Conservation (phyloP, 2,329 filamentous ascomycete genomes). For the Claviceps digitariae region DNA sequence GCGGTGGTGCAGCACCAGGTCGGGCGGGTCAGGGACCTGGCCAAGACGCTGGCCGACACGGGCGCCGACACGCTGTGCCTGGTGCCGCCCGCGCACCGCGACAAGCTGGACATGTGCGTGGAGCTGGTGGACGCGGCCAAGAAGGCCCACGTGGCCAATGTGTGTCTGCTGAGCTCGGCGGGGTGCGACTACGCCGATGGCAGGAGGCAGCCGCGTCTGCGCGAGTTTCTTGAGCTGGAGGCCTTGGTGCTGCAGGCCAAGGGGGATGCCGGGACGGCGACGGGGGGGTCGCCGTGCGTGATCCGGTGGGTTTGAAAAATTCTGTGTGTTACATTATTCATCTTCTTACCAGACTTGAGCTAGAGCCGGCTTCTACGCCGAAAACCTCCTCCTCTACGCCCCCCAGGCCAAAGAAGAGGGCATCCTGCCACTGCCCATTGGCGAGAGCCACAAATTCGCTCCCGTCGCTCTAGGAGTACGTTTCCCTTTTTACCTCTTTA, state of each 20-base stretch:
- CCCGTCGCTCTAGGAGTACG: conserved; percentile 32
- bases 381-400: conserved; percentile 35
- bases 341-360: too few relatives aligned
- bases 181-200: conserved; percentile 36
- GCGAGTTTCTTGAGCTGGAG: conserved; percentile 39
- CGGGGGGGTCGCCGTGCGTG: conserved; percentile 30
- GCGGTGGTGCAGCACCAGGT: conserved; percentile 15
- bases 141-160: too few relatives aligned
- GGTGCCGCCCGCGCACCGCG: conserved; percentile 30
- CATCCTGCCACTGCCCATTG: conserved; percentile 31
- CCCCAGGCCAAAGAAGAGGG: conserved; percentile 31
- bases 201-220: conserved; percentile 31
- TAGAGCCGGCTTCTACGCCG: conserved; percentile 37
- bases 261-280: conserved; percentile 23
- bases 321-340: too few relatives aligned
- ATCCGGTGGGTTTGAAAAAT: conserved; percentile 27
- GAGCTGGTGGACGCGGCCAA: too few relatives aligned
- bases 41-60: conserved; percentile 10
- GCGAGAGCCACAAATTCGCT: conserved; percentile 29
- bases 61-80: conserved; percentile 35
- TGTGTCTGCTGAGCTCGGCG: conserved; percentile 28
- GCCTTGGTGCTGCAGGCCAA: conserved; percentile 27
- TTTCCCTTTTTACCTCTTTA: not conserved
- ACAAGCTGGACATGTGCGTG: conserved; percentile 22
- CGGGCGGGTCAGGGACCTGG: too few relatives aligned